Conservation (phyloP, 2,329 filamentous ascomycete genomes). For the Sporothrix dimorphospora region DNA sequence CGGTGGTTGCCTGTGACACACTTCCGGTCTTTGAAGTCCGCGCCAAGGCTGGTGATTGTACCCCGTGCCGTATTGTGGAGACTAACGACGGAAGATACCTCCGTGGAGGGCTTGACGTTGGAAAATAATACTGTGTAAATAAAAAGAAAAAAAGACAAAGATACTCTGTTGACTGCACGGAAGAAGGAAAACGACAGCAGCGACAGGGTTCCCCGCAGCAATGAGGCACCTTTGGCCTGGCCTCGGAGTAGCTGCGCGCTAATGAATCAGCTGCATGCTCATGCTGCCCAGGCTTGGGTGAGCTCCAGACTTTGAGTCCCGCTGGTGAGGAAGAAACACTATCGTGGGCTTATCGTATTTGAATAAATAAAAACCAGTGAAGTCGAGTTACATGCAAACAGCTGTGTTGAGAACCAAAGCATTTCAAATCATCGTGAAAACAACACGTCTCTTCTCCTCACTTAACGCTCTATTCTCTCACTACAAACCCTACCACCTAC, state of each 20-base stretch:
- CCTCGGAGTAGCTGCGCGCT: neutral
- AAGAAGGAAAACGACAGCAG: neutral
- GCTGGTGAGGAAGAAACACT: neutral
- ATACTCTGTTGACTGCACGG: neutral
- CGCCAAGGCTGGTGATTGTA: neutral
- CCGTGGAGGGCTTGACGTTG: neutral
- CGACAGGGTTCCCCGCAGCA: neutral
- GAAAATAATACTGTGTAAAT: neutral
- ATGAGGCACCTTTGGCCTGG: neutral
- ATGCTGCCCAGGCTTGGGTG: neutral
- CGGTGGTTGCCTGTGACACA: neutral
- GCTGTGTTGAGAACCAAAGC: neutral
- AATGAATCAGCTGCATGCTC: neutral
- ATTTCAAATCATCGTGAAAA: neutral
- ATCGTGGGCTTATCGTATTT: neutral
- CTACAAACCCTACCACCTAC: neutral
- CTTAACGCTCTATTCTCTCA: neutral
- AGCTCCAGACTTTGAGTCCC: neutral
- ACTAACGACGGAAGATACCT: neutral
- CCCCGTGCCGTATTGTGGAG: neutral
- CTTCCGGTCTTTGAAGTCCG: constrained; percentile 1
- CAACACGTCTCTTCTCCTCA: neutral
- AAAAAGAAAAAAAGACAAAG: neutral
- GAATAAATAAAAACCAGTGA: neutral
- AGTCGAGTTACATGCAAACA: neutral